Evolutionary conservation across 345 rosid species (phyloP), one percentile per base, ranked within the genome.

Genomic region (Euphorbia tirucalli): DNA sequence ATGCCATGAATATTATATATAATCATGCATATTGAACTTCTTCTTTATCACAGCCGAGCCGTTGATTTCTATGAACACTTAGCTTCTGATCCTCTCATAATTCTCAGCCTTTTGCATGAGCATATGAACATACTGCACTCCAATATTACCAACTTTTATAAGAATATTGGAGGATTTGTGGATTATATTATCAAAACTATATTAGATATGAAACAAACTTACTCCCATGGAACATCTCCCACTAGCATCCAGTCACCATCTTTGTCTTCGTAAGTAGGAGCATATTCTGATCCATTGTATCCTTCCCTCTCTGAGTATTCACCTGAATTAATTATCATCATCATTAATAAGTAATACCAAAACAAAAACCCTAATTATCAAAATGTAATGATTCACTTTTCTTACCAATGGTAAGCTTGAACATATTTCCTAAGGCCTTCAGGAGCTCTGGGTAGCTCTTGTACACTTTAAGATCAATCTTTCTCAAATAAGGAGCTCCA

Each of bases 181-280:
- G n/a, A n/a, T 48, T 14, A 49, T 11, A 49, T 14, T 49, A 49
- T 6, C 1, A 49, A 15, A 49, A 19, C n/a, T 49, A 49, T 49
- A 18, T 7, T 15, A 52, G 5, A n/a, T 6, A 41, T 32, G 54
- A 48, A n/a, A 52, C n/a, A 7, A 49, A 68, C 69, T 68, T 68
- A 74, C 78, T 56, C 63, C 78, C 76, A 73, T 65, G 76, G 76
- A 65, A 73, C 76, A 57, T 73, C 76, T 14, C 76, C 76, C 19
- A 73, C 70, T 39, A 73, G 76, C 76, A 73, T 73, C 76, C 76
- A 73, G 7, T 73, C 76, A 28, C 76, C 76, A 56, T 73, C 76
- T 56, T 56, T 73, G 28, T 73, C 76, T 73, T 73, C 76, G 22
- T 73, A 73, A 55, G 69, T 68, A n/a, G 74, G 78, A 50, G 69